Conservation (phyloP, 192 early-diverging fungal species). For the Cladochytrium replicatum region DNA sequence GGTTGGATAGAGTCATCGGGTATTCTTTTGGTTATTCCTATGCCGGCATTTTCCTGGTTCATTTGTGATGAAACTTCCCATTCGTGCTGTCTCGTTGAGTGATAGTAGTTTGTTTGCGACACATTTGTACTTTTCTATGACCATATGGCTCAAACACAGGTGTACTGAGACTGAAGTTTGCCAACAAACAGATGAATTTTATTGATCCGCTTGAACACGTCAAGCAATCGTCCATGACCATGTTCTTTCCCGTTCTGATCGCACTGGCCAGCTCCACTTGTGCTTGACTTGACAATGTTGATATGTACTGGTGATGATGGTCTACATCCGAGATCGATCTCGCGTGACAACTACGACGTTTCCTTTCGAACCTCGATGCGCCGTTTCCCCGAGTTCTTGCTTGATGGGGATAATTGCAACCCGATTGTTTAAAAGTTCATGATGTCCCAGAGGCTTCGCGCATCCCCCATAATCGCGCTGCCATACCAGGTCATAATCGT, state of each 20-base stretch:
- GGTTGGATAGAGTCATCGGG: no score
- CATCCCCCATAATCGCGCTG: conserved; percentile 38
- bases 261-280: conserved; percentile 84
- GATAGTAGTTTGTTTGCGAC: no score
- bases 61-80: no score
- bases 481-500: conserved; percentile 28
- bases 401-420: conserved; percentile 83
- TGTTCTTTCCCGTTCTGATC: conserved; percentile 73
- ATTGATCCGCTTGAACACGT: conserved; percentile 47
- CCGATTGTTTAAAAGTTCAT: conserved; percentile 80
- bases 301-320: conserved; percentile 60
- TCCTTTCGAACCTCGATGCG: conserved; percentile 42
- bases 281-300: conserved; percentile 48
- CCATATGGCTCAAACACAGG: no score
- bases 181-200: no score
- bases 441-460: conserved; percentile 77
- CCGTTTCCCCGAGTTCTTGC: conserved; percentile 48
- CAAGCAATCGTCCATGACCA: conserved; percentile 73
- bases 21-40: no score
- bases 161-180: no score
- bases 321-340: conserved; percentile 79
- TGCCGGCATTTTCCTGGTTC: no score
- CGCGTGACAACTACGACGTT: conserved; percentile 59
- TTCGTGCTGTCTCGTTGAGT: no score
- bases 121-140: no score